Evolutionary conservation across 164 flowering plant genomes (phyloP).

Genomic region (Tinospora cordifolia): DNA sequence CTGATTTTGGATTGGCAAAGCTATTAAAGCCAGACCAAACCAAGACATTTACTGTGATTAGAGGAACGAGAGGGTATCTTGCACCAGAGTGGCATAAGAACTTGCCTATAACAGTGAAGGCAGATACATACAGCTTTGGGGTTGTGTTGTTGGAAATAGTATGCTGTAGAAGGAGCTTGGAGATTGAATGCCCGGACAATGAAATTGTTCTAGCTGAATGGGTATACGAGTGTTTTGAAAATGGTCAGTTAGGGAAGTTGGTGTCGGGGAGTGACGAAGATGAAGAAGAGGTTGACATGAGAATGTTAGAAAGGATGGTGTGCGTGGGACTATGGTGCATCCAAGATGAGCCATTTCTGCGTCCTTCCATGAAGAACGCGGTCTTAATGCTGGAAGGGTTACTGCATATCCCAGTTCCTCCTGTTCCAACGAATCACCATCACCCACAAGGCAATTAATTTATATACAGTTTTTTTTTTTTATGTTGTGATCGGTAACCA

Average conservation of each 20-base stretch:
- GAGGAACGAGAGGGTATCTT: slow-evolving; percentile 29
- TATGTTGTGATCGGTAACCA: too few relatives aligned
- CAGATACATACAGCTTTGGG: slow-evolving; percentile 34
- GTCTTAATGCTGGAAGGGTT: slow-evolving; percentile 37
- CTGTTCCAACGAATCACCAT: slow-evolving; percentile 1
- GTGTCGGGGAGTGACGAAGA: slow-evolving; percentile 12
- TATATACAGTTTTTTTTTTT: too few relatives aligned
- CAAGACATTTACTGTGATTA: slow-evolving; percentile 13
- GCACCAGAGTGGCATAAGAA: slow-evolving; percentile 33
- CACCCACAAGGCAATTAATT: too few relatives aligned
- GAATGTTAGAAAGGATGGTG: slow-evolving; percentile 20
- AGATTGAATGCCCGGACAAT: slow-evolving; percentile 4
- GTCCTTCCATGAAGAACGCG: slow-evolving; percentile 36
- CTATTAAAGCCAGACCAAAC: slow-evolving; percentile 24
- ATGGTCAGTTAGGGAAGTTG: slow-evolving; percentile 15
- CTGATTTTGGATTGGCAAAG: slow-evolving; percentile 34
- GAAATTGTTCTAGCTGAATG: slow-evolving; percentile 19
- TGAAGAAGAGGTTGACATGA: slow-evolving; percentile 4
- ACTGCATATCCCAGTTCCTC: slow-evolving; percentile 19
- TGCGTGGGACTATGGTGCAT: slow-evolving; percentile 32
- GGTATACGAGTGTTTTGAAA: slow-evolving; percentile 18
- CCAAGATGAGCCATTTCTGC: slow-evolving; percentile 30
- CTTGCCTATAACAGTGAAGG: slow-evolving; percentile 26
- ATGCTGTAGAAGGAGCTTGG: slow-evolving; percentile 20
- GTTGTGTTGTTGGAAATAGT: slow-evolving; percentile 28